Conservation (phyloP, 345 rosid species). For the Aquilaria sinensis region DNA sequence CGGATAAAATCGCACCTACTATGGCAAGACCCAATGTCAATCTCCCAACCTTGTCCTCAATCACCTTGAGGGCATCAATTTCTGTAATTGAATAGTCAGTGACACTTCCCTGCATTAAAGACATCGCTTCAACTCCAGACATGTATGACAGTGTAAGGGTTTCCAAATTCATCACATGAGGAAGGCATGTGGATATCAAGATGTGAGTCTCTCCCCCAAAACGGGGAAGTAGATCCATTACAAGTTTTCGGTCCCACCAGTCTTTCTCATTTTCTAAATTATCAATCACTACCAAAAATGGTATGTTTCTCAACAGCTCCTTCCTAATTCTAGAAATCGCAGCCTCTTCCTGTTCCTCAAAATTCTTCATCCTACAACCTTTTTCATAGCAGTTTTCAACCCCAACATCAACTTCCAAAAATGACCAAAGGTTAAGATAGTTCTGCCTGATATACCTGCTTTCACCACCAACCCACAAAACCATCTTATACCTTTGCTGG, state of each 20-base stretch:
- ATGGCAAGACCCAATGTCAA: constrained; percentile 73
- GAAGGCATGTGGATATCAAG: constrained; percentile 66
- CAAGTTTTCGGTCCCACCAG: constrained; percentile 92
- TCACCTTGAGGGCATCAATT: constrained; percentile 59
- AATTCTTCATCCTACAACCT: constrained; percentile 52
- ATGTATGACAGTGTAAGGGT: constrained; percentile 72
- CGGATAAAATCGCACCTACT: constrained; percentile 77
- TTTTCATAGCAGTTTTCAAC: constrained; percentile 53
- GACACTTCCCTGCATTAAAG: constrained; percentile 66
- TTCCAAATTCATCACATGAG: constrained; percentile 82
- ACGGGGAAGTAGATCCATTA: constrained; percentile 97
- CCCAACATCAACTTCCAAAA: constrained; percentile 78
- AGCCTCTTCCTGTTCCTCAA: constrained; percentile 91
- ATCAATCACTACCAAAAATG: constrained; percentile 80
- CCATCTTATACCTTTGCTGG: constrained; percentile 93
- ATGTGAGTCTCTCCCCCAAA: constrained; percentile 94
- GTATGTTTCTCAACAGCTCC: constrained; percentile 89
- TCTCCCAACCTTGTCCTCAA: constrained; percentile 86
- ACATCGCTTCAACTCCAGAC: constrained; percentile 82
- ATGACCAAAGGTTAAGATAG: constrained; percentile 73
- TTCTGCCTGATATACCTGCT: constrained; percentile 83
- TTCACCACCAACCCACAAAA: constrained; percentile 93
- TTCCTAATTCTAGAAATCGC: constrained; percentile 68
- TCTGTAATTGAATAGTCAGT: constrained; percentile 62
- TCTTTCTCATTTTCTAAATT: constrained; percentile 92